A percentile compares a stretch with the other conserved stretches of the same genome.
phyloP scores from a whole-genome alignment of 805 yeast genomes.

The Ogataea methanolica region DNA sequence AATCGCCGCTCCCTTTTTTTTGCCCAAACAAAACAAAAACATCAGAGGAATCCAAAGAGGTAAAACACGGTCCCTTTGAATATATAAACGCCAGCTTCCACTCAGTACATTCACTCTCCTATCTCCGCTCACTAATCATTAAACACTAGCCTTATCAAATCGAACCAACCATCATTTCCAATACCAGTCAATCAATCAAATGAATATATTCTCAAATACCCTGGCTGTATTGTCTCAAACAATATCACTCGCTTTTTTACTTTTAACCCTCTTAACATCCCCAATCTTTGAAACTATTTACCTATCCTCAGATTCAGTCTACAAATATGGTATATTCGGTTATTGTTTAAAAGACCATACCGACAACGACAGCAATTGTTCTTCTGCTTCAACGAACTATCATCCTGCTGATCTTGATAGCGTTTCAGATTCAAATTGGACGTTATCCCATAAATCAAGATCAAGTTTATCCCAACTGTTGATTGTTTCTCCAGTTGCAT shows the following conservation, averaged over 20 bases:
- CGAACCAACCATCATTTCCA: too few relatives aligned
- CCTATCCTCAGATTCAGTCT: constrained; percentile 42
- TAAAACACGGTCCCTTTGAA: too few relatives aligned
- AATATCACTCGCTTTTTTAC: constrained; percentile 56
- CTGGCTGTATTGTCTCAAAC: constrained; percentile 40
- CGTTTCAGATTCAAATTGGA: constrained; percentile 46
- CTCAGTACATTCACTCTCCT: too few relatives aligned
- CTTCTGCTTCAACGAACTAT: constrained; percentile 37
- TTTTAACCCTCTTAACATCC: constrained; percentile 56
- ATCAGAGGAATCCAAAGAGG: too few relatives aligned
- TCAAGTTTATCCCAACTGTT: constrained; percentile 50
- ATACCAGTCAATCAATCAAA: background rate
- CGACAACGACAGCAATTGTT: constrained; percentile 8
- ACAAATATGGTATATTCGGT: constrained; percentile 64
- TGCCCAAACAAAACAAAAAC: too few relatives aligned
- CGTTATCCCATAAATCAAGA: constrained; percentile 39
- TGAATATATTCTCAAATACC: constrained; percentile 22
- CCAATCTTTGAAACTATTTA: constrained; percentile 51
- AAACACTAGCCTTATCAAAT: too few relatives aligned
- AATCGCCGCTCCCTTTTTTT: too few relatives aligned
- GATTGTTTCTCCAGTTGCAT: too few relatives aligned
- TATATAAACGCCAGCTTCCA: too few relatives aligned
- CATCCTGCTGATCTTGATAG: constrained; percentile 29
- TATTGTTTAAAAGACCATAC: constrained; percentile 37
- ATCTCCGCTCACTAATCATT: too few relatives aligned